A percentile compares a stretch with the other conserved stretches of the same genome.
phyloP scores from a whole-genome alignment of 345 rosid genomes.

The Rhodamnia rubescens region DNA sequence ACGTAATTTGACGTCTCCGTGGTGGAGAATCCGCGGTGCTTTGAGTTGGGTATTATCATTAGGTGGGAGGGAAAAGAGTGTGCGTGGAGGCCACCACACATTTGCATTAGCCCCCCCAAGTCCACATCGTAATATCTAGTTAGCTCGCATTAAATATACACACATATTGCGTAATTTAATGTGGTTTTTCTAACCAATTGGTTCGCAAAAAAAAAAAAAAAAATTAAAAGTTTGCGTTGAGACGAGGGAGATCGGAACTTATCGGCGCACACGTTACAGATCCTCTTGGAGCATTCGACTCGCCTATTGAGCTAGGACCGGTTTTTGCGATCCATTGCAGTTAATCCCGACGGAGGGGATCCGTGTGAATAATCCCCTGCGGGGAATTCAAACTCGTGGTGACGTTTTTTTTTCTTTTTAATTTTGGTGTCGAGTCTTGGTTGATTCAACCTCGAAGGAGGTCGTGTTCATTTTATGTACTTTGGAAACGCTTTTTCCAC shows the following conservation, averaged over 20 bases:
- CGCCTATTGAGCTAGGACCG: fast-evolving
- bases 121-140: neutral
- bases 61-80: neutral
- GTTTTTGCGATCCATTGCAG: neutral
- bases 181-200: neutral
- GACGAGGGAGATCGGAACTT: fast-evolving
- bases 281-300: neutral
- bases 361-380: neutral
- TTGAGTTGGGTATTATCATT: neutral
- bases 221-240: fast-evolving
- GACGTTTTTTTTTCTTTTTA: neutral
- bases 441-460: neutral
- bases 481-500: neutral
- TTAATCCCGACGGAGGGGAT: neutral
- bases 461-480: fast-evolving
- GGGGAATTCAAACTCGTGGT: neutral
- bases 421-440: neutral
- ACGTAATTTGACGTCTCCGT: neutral
- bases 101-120: neutral
- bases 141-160: neutral
- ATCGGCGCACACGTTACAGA: neutral
- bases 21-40: neutral
- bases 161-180: neutral
- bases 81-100: neutral
- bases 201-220: too few relatives aligned